A percentile compares a stretch with the other conserved stretches of the same genome.
Evolutionary conservation across 2,329 filamentous ascomycete species (phyloP).

Genomic region (Parafenestella ontariensis): DNA sequence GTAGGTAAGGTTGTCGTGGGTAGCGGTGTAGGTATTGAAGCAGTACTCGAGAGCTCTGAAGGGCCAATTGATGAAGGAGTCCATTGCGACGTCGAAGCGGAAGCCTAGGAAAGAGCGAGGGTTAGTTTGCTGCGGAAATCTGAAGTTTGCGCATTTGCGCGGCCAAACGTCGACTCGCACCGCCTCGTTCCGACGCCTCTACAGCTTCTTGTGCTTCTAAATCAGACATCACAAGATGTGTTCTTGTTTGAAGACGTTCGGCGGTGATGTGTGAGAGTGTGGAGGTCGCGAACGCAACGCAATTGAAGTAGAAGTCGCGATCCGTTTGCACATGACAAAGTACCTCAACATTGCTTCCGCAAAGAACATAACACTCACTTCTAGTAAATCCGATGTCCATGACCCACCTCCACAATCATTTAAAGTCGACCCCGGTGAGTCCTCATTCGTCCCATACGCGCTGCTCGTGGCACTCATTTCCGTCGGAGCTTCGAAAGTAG

Average conservation of each 20-base stretch:
- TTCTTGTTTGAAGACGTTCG: neutral
- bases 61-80: neutral
- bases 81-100: neutral
- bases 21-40: neutral
- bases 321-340: neutral
- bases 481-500: neutral
- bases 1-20: neutral
- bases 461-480: neutral
- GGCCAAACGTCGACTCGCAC: slow-evolving; percentile 1
- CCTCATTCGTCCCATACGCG: neutral
- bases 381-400: neutral
- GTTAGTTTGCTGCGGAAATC: slow-evolving; percentile 1
- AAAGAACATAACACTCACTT: neutral
- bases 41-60: neutral
- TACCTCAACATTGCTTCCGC: neutral
- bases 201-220: neutral
- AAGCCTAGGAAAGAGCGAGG: slow-evolving; percentile 9
- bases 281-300: neutral
- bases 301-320: neutral
- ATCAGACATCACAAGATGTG: neutral
- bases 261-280: neutral
- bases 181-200: neutral
- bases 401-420: neutral
- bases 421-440: neutral
- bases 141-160: slow-evolving; percentile 27